Evolutionary conservation across 192 early-diverging fungal species (phyloP).

Genomic region (Rhizophagus prolifer): DNA sequence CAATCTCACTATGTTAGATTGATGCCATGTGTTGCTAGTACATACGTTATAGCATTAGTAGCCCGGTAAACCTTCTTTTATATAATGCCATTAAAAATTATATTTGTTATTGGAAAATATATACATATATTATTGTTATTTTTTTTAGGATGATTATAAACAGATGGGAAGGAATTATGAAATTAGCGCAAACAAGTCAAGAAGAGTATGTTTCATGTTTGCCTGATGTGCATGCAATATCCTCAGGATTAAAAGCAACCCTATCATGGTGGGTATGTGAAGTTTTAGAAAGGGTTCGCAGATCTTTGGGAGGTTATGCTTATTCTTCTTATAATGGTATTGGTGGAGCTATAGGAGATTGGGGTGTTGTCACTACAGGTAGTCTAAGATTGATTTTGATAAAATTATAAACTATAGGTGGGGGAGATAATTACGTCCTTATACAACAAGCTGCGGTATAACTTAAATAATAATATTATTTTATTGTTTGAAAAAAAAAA

Average conservation of each 20-base stretch:
- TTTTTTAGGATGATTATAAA: slow-evolving; percentile 26
- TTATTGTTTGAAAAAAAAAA: background rate
- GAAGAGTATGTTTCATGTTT: slow-evolving; percentile 46
- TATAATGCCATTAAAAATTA: slow-evolving; percentile 2
- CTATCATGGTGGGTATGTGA: slow-evolving; percentile 53
- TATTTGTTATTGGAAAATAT: slow-evolving; percentile 20
- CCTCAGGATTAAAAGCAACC: slow-evolving; percentile 55
- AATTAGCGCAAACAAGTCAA: slow-evolving; percentile 48
- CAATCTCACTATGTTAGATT: slow-evolving; percentile 61
- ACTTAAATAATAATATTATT: slow-evolving; percentile 24
- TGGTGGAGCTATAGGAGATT: slow-evolving; percentile 56
- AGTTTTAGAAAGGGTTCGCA: slow-evolving; percentile 50
- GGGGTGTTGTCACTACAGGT: slow-evolving; percentile 62
- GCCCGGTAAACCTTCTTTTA: slow-evolving; percentile 30
- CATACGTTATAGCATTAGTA: slow-evolving; percentile 48
- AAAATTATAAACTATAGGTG: slow-evolving; percentile 24
- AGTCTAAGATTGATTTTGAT: background rate
- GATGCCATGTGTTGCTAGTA: slow-evolving; percentile 54
- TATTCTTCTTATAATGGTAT: slow-evolving; percentile 69
- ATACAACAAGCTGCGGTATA: slow-evolving; percentile 54
- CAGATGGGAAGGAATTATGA: slow-evolving; percentile 43
- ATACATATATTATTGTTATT: no score
- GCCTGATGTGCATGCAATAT: slow-evolving; percentile 57
- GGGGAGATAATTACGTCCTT: slow-evolving; percentile 44
- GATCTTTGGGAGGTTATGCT: slow-evolving; percentile 64